Percentiles rank a stretch among this genome's conserved stretches.
Conservation (phyloP, 2,329 filamentous ascomycete species). For the Aspergillus aculeatus region DNA sequence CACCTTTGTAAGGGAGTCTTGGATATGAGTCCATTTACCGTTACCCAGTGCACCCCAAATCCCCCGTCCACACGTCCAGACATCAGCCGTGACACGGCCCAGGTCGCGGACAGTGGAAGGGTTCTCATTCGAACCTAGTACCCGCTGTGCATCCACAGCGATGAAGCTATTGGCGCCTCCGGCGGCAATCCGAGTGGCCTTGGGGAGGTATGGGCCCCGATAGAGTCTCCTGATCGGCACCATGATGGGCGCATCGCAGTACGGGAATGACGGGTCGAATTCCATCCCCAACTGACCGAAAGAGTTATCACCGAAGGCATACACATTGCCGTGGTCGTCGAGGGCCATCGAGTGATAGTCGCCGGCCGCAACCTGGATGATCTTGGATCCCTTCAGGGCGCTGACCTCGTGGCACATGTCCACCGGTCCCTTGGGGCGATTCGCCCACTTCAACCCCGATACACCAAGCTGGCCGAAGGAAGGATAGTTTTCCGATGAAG, state of each 20-base stretch:
- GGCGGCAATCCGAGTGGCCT: slow-evolving; percentile 75
- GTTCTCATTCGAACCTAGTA: slow-evolving; percentile 50
- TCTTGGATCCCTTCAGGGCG: slow-evolving; percentile 67
- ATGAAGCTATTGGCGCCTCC: slow-evolving; percentile 88
- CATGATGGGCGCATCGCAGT: slow-evolving; percentile 67
- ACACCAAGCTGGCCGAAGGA: slow-evolving; percentile 83
- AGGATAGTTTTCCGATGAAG: slow-evolving; percentile 75
- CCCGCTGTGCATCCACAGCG: slow-evolving; percentile 71
- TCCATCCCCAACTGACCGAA: slow-evolving; percentile 89
- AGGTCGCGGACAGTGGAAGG: slow-evolving; percentile 43
- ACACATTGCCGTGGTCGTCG: slow-evolving; percentile 73
- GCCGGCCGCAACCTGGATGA: slow-evolving; percentile 74
- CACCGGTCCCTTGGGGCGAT: slow-evolving; percentile 71
- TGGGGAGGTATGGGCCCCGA: slow-evolving; percentile 60
- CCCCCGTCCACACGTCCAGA: slow-evolving; percentile 84
- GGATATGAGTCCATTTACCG: slow-evolving; percentile 85
- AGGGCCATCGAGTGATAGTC: slow-evolving; percentile 82
- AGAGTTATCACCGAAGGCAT: slow-evolving; percentile 87
- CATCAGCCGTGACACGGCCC: slow-evolving; percentile 67
- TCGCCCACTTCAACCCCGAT: slow-evolving; percentile 76
- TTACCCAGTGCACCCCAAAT: slow-evolving; percentile 81
- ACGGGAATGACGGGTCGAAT: slow-evolving; percentile 59
- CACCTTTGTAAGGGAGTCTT: slow-evolving; percentile 73
- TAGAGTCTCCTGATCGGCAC: slow-evolving; percentile 74
- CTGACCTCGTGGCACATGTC: slow-evolving; percentile 80